These are phyloP conservation scores for Tolypocladium capitatum DNA, from an alignment of 2,329 filamentous ascomycete species.

Conservation along the genomic window DNA sequence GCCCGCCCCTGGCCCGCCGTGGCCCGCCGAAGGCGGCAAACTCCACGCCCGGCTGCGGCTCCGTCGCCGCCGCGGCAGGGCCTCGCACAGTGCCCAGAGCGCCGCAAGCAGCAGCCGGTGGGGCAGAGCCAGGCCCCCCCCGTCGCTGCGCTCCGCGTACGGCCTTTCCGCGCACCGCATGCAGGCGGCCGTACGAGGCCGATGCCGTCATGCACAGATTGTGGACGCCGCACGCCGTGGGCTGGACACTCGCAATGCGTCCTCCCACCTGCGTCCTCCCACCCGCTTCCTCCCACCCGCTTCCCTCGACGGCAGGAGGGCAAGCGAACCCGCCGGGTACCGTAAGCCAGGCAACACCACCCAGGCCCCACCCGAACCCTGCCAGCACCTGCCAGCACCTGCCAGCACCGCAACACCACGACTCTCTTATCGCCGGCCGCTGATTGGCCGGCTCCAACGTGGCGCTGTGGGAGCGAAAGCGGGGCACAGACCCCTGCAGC, in stretches of 20 bases:
- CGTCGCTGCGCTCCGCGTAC: background rate
- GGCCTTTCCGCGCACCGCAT: too few relatives aligned
- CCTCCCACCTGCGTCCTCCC: too few relatives aligned
- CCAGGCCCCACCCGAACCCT: background rate
- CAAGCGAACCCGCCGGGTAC: too few relatives aligned
- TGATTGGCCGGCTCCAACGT: constrained; percentile 1
- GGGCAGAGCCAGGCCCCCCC: background rate
- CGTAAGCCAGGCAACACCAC: too few relatives aligned
- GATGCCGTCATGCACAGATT: too few relatives aligned
- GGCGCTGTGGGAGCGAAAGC: background rate
- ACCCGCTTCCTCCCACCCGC: too few relatives aligned
- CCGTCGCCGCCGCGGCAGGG: background rate
- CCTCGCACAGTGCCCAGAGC: background rate
- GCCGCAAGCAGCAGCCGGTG: background rate
- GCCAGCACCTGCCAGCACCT: too few relatives aligned
- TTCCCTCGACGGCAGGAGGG: too few relatives aligned
- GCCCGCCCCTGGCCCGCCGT: background rate
- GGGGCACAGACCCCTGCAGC: background rate
- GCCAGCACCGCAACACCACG: too few relatives aligned
- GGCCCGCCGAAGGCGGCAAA: background rate
- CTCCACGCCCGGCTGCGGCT: background rate
- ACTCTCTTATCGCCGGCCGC: constrained; percentile 1
- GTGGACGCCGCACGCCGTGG: background rate
- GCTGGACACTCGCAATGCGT: too few relatives aligned
- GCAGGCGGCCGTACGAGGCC: too few relatives aligned